Evolutionary conservation across 1,284 basidiomycete genomes (phyloP), one percentile per base, ranked within the genome.

Genomic region (Megacollybia platyphylla): DNA sequence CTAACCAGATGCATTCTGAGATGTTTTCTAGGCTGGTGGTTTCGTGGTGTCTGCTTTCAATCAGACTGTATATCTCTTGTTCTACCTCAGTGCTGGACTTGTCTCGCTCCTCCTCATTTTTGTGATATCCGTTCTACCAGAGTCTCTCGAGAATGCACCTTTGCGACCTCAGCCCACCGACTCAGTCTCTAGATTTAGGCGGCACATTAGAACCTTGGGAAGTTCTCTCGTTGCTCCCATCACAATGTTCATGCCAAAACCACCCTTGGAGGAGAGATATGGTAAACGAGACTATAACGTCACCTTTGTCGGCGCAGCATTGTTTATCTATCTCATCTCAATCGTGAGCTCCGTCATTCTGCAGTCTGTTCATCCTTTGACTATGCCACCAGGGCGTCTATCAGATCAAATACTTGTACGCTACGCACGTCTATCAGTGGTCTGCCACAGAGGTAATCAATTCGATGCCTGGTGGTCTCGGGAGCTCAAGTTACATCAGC

Each of bases 391-490:
- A 73, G 70, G 70, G 68, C 41, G 60, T 72, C 11, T 71, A 68
- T 43, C 65, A 65, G 29, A 63, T 66, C 30, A 73, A 73, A 53
- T 73, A 72, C 47, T 54, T 74, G 37, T 74, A 73, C 47, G 70
- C 66, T 3, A 65, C 67, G 51, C 68, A 73, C 48, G 64, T 68
- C 2, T 74, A 70, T 49, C 52, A 57, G 10, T 73, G 71, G 71
- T 65, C 61, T 4, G 62, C 68, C 7, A 61, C 63, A 18, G 57
- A 68, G 58, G 68, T 68, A 39, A 32, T 54, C 6, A 7, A 40
- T 9, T 17, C 8, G n/a, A 15, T 39, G 27, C 17, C 30, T 29
- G 9, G 9, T 5, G 13, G 29, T 9, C 8, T 30, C 11, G 24
- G 26, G 10, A 18, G 8, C 36, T 27, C 30, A 17, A 13, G 20